Conservation (phyloP, 129 eudicot genomes). For the Pseudognaphalium luteoalbum region DNA sequence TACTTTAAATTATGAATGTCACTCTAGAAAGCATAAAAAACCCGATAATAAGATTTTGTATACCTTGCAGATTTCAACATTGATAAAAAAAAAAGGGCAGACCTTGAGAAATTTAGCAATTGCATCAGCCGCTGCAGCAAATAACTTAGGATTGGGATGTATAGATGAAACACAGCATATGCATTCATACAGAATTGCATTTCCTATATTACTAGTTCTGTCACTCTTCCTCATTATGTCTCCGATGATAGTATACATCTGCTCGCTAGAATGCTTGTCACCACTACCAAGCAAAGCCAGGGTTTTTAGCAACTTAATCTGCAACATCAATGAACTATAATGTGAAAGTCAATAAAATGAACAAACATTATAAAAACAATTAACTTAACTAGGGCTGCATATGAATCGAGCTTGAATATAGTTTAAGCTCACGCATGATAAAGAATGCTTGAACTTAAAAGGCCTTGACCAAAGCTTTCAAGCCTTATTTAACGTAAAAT, state of each 20-base stretch:
- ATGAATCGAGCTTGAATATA: too few relatives aligned
- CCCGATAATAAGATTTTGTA: neutral
- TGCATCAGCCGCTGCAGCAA: slow-evolving; percentile 91
- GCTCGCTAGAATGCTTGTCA: slow-evolving; percentile 90
- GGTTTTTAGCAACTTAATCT: slow-evolving; percentile 90
- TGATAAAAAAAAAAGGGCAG: slow-evolving; percentile 10
- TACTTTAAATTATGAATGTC: slow-evolving; percentile 93
- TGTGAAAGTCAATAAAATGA: neutral
- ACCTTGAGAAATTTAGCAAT: slow-evolving; percentile 91
- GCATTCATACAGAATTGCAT: slow-evolving; percentile 89
- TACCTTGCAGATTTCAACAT: neutral
- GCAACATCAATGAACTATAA: slow-evolving; percentile 17
- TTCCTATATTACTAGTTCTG: slow-evolving; percentile 80
- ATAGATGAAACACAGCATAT: slow-evolving; percentile 87
- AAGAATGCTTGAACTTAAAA: too few relatives aligned
- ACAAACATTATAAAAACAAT: slow-evolving; percentile 7
- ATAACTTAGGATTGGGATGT: slow-evolving; percentile 73
- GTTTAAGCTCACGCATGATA: too few relatives aligned
- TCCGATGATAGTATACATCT: slow-evolving; percentile 88
- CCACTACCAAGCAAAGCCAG: slow-evolving; percentile 83
- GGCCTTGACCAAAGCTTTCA: too few relatives aligned
- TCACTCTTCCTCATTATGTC: slow-evolving; percentile 94
- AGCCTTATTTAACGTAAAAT: too few relatives aligned
- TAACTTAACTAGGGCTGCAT: too few relatives aligned
- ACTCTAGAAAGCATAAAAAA: slow-evolving; percentile 51